Base-by-base conservation (phyloP, 805 yeast species). In the Yamadazyma kitorensis region DNA sequence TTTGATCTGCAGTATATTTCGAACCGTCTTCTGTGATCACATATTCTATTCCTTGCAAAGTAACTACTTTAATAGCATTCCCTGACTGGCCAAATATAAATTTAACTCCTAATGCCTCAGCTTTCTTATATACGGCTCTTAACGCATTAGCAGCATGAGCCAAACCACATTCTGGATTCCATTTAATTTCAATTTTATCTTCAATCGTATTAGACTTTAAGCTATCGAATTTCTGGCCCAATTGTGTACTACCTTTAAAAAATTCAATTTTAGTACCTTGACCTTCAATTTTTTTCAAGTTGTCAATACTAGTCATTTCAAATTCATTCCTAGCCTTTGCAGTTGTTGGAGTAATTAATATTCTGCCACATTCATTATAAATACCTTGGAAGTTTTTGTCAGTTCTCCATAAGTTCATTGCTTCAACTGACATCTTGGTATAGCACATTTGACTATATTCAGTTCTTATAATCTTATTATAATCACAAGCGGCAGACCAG, bases 401-500 rank as follows among this genome's bases (percentile, higher is more conserved):
- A 1, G 42, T 15, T 51, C 51, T 51, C 73, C 75, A 71, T 34
- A 49, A 36, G 7, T 49, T 35, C 26, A 68, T 46, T 2, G 78
- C 76, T 43, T 74, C 78, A 3, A 70, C 54, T 3, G 73, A 56
- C 44, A 74, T 39, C 29, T 54, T 52, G 4, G 75, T 51, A 37
- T 72, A 72, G n/a, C 57, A 47, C 19, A 52, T 26, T 34, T 71
- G 74, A 4, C 62, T 49, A 40, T 74, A 73, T 41, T 72, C 78
- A 0, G 70, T 56, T 31, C 78, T 53, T 11, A 74, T 60, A 30
- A 74, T 72, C 45, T 74, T 72, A 44, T 73, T 73, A 33, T 57
- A 57, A 40, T 74, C 80, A 35, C 59, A 62, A 7, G 76, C 67
- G 18, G 78, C 76, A 2, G 76, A 64, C 50, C 58, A 52, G 2